Conservation (phyloP, 306 rosid genomes). For the Phaseolus lunatus region DNA sequence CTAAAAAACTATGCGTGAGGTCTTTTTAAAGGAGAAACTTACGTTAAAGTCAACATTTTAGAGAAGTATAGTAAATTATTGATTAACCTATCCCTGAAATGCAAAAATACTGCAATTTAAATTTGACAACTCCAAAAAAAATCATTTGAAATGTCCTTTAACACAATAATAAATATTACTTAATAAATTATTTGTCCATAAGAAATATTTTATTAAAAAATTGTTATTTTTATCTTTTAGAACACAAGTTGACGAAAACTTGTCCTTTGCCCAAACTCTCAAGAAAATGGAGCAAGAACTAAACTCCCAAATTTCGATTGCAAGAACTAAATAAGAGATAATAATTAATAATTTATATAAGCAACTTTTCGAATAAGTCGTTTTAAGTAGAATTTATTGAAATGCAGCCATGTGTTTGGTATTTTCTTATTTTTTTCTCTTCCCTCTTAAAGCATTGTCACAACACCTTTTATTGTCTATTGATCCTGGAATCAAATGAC, state of each 20-base stretch:
- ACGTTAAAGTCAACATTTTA: too few relatives aligned
- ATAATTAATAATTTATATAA: constrained; percentile 29
- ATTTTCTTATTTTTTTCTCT: too few relatives aligned
- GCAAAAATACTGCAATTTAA: neutral
- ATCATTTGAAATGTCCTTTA: neutral
- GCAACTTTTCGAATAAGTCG: too few relatives aligned
- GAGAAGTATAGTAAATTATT: too few relatives aligned
- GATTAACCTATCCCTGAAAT: neutral
- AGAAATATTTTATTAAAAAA: neutral
- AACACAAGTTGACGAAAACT: neutral
- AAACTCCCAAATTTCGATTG: neutral
- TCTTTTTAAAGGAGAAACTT: too few relatives aligned
- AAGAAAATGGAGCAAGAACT: too few relatives aligned
- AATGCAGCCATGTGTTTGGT: too few relatives aligned
- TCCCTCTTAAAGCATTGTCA: too few relatives aligned
- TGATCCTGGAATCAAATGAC: too few relatives aligned
- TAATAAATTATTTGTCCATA: neutral
- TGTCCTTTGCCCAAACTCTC: neutral
- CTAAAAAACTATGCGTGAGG: neutral
- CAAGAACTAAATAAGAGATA: neutral
- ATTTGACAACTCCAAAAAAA: neutral
- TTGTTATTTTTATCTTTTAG: neutral
- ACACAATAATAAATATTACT: neutral
- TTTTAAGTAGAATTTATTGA: too few relatives aligned
- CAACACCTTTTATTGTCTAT: too few relatives aligned